Evolutionary conservation across 768 basidiomycete genomes (phyloP).

Genomic region (Panaeolus cyanescens): DNA sequence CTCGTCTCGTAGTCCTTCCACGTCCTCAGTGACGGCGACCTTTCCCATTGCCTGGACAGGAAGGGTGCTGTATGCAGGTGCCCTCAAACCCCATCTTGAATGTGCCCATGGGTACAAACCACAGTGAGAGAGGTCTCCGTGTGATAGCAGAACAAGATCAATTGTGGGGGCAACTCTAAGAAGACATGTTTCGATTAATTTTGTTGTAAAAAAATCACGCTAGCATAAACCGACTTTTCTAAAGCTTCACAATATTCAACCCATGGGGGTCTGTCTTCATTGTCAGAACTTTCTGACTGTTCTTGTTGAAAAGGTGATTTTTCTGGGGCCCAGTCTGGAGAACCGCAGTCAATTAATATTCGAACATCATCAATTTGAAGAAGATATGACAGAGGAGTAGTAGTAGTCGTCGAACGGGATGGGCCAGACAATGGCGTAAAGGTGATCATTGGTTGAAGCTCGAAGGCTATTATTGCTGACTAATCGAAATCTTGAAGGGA

Average conservation of each 20-base stretch:
- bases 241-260: slow-evolving; percentile 66
- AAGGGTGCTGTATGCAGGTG: slow-evolving; percentile 91
- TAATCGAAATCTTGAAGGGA: slow-evolving; percentile 5
- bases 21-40: slow-evolving; percentile 87
- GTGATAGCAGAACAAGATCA: slow-evolving; percentile 91
- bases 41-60: slow-evolving; percentile 96
- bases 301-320: slow-evolving; percentile 35
- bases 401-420: slow-evolving; percentile 62
- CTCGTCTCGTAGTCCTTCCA: slow-evolving; percentile 78
- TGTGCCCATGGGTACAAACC: slow-evolving; percentile 95
- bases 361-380: slow-evolving; percentile 93
- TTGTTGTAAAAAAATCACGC: background rate
- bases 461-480: slow-evolving; percentile 15
- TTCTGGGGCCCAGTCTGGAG: slow-evolving; percentile 83
- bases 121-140: slow-evolving; percentile 87
- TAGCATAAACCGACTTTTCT: slow-evolving; percentile 54
- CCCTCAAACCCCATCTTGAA: slow-evolving; percentile 83
- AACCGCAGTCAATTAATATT: slow-evolving; percentile 94
- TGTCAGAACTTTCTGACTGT: slow-evolving; percentile 22
- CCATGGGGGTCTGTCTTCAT: slow-evolving; percentile 48
- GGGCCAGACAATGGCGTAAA: slow-evolving; percentile 90
- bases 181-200: slow-evolving; percentile 7
- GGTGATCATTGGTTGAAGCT: slow-evolving; percentile 71
- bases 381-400: slow-evolving; percentile 75
- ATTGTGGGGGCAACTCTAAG: slow-evolving; percentile 75